Conservation (phyloP, 306 rosid genomes). For the Canavalia gladiata region DNA sequence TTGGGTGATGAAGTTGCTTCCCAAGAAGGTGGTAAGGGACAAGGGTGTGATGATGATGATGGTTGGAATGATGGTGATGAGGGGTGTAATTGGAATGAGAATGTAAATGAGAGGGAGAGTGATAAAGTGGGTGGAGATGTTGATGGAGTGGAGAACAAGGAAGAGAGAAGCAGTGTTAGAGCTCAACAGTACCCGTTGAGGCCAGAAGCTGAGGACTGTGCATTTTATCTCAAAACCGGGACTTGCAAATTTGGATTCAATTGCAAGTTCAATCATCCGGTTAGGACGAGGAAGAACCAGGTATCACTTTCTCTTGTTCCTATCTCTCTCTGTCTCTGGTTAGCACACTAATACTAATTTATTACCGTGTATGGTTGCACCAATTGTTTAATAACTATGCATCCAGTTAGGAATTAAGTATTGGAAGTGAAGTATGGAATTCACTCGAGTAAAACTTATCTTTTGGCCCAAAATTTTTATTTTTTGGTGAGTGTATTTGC, state of each 20-base stretch:
- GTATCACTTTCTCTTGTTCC: slow-evolving; percentile 44
- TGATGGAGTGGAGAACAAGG: slow-evolving; percentile 51
- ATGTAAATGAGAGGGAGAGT: slow-evolving; percentile 49
- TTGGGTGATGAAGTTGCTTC: slow-evolving; percentile 47
- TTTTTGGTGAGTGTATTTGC: background rate
- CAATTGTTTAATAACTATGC: background rate
- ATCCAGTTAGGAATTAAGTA: slow-evolving; percentile 6
- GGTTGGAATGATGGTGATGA: slow-evolving; percentile 37
- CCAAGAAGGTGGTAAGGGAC: slow-evolving; percentile 44
- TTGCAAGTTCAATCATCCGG: slow-evolving; percentile 94
- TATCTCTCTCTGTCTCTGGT: background rate
- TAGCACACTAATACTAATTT: background rate
- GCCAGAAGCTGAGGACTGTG: slow-evolving; percentile 93
- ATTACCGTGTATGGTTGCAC: slow-evolving; percentile 18
- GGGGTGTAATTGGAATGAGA: slow-evolving; percentile 41
- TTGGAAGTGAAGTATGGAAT: background rate
- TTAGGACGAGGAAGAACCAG: slow-evolving; percentile 62
- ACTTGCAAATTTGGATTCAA: slow-evolving; percentile 85
- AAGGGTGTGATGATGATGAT: slow-evolving; percentile 38
- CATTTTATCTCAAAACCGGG: slow-evolving; percentile 86
- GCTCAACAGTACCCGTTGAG: slow-evolving; percentile 75
- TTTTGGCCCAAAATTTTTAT: background rate
- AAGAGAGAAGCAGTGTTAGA: slow-evolving; percentile 46
- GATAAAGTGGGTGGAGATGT: slow-evolving; percentile 29
- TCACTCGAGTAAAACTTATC: background rate